Percentiles rank a stretch among this genome's conserved stretches.
Evolutionary conservation across 208 protist species (phyloP).

Genomic region (Acanthamoeba culbertsoni): DNA sequence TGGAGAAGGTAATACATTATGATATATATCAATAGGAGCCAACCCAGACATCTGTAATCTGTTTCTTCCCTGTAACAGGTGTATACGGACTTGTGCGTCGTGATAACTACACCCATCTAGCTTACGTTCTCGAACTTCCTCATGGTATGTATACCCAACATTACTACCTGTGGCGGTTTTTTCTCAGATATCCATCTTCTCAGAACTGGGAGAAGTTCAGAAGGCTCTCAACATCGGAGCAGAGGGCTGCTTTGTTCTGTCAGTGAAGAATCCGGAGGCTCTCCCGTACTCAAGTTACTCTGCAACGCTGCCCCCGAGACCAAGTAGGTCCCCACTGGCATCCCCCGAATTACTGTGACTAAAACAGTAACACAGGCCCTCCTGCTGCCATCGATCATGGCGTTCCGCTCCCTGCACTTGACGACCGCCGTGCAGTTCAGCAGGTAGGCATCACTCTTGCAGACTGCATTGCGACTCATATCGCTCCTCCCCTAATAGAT

Average conservation of each 20-base stretch:
- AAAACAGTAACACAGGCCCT: neutral
- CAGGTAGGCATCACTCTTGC: neutral
- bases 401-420: neutral
- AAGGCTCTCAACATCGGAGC: constrained; percentile 35
- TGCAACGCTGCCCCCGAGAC: neutral
- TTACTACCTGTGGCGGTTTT: neutral
- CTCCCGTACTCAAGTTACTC: neutral
- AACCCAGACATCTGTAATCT: neutral
- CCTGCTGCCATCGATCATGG: neutral
- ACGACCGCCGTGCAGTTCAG: neutral
- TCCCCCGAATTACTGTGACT: too few relatives aligned
- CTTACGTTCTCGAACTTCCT: neutral
- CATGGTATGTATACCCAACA: neutral
- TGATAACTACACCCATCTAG: neutral
- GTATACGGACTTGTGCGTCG: neutral
- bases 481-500: neutral
- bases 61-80: neutral
- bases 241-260: constrained; percentile 23
- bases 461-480: neutral
- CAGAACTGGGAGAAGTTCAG: neutral
- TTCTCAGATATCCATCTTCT: neutral
- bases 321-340: too few relatives aligned
- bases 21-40: too few relatives aligned
- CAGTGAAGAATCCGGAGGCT: constrained; percentile 7
- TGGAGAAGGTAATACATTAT: neutral